Percentiles rank a stretch among this genome's conserved stretches.
These are phyloP conservation scores for Fusarium marasasianum DNA, from an alignment of 2,329 filamentous ascomycete species.

Conservation along the genomic window DNA sequence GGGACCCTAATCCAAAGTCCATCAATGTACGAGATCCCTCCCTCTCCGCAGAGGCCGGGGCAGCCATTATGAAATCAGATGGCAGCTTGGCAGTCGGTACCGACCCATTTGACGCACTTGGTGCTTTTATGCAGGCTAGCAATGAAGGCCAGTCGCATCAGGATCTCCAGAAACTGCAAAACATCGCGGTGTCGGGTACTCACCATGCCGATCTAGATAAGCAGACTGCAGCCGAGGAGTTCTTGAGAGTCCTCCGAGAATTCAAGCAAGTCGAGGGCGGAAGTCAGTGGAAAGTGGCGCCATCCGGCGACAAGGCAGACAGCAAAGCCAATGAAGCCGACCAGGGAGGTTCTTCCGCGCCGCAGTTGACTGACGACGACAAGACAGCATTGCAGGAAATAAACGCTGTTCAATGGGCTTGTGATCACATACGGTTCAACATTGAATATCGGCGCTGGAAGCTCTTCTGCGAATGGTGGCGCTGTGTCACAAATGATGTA, in stretches of 20 bases:
- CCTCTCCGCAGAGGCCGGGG: background rate
- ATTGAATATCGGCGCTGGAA: background rate
- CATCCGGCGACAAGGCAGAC: background rate
- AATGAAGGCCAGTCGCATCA: background rate
- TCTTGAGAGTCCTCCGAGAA: fast-evolving
- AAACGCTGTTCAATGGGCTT: background rate
- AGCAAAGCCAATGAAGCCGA: background rate
- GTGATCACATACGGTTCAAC: background rate
- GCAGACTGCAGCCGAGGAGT: background rate
- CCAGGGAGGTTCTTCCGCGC: fast-evolving
- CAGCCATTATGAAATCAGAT: background rate
- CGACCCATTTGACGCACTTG: background rate
- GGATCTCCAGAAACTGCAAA: background rate
- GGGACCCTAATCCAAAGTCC: background rate
- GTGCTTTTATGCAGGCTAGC: background rate
- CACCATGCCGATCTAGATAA: background rate
- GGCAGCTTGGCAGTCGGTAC: background rate
- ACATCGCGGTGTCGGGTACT: background rate
- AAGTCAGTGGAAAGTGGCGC: background rate
- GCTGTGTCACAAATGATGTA: background rate
- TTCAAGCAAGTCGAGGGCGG: background rate
- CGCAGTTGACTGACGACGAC: background rate
- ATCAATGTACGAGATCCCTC: background rate
- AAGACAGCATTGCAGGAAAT: background rate
- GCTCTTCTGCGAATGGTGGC: background rate